Conservation (phyloP, 2,329 filamentous ascomycete genomes). For the Simplicillium sp. region DNA sequence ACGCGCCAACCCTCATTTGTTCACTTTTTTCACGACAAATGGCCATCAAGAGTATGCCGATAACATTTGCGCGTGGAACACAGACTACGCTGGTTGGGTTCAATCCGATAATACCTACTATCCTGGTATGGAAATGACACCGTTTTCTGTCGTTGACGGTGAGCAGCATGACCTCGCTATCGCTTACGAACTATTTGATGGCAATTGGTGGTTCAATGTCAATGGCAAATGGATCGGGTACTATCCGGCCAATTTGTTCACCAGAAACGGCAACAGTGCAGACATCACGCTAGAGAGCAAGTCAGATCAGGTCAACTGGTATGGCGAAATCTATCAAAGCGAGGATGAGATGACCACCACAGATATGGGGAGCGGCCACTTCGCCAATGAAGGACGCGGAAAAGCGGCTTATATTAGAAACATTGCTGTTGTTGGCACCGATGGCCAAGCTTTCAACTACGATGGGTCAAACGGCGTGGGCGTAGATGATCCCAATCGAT, state of each 20-base stretch:
- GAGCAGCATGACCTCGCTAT: background rate
- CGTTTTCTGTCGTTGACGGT: background rate
- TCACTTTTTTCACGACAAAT: background rate
- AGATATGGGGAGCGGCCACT: conserved; percentile 3
- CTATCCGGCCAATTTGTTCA: background rate
- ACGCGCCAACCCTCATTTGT: background rate
- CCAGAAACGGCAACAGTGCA: background rate
- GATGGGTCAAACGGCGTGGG: background rate
- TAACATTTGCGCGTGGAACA: background rate
- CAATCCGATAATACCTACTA: background rate
- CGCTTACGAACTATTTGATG: background rate
- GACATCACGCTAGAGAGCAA: background rate
- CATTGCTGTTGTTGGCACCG: background rate
- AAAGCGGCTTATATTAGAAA: background rate
- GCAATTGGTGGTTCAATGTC: background rate
- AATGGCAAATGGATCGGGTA: conserved; percentile 1
- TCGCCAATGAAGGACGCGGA: background rate
- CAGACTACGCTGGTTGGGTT: background rate
- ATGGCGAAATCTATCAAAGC: conserved; percentile 2
- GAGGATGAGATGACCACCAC: conserved; percentile 1
- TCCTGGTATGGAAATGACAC: conserved; percentile 1
- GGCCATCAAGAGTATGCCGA: background rate
- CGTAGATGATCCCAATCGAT: background rate
- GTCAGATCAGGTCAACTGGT: conserved; percentile 1
- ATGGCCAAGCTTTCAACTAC: background rate